Evolutionary conservation across 768 basidiomycete species (phyloP), one percentile per base, ranked within the genome.

Genomic region (Inosperma sp.): DNA sequence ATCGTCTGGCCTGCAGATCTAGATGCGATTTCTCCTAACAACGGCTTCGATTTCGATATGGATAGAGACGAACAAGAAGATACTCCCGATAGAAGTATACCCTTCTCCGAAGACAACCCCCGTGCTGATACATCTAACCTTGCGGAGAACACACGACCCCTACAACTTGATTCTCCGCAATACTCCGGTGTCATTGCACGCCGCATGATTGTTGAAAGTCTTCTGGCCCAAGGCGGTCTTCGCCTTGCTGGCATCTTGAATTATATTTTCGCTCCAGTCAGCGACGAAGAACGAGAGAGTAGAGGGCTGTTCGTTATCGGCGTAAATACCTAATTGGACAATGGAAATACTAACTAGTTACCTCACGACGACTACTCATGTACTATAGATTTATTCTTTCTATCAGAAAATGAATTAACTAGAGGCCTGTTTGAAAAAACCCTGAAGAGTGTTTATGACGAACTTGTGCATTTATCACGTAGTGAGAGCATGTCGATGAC

Each of bases 181-280:
- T 97, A 96, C 60, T 70, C 84, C 2, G 89, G 87, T 1, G 68
- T 69, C 31, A 82, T 98, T 57, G 73, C 72, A 53, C 68, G 81
- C 19, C 68, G 78, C 52, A 82, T 84, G 77, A 68, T 93, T 29
- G 58, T 98, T 2, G 93, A 96, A 74, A 81, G 81, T 68, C 63
- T 96, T 56, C 70, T 98, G 31, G 85, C 88, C 0, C 86, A 86
- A 71, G 93, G 71, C 0, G 94, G 93, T 1, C 70, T 95, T 25
- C 76, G 94, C 19, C 81, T 95, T 21, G 94, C 93, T 1, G 89
- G 82, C 0, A 67, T 88, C 9, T 68, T 97, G 56, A 96, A 96
- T 60, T 82, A 76, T 60, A 69, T 93, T 12, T 88, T 89, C 36
- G 64, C 63, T 13, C 53, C 53, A 14, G 35, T 29, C 33, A 27